Evolutionary conservation across 2,329 filamentous ascomycete genomes (phyloP), one percentile per base, ranked within the genome.

Genomic region (Ceratocystis lukuohia): DNA sequence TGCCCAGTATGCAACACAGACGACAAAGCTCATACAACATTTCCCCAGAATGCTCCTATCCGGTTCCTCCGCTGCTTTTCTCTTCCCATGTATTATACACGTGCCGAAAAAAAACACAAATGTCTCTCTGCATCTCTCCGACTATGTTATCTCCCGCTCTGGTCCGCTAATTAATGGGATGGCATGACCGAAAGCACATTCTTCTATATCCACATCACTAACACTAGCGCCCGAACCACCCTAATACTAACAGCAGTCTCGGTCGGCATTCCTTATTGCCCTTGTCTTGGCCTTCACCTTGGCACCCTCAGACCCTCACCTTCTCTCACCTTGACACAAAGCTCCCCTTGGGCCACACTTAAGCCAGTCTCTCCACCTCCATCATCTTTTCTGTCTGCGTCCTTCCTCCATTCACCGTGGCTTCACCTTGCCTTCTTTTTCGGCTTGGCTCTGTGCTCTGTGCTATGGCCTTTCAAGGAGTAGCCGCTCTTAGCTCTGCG

Each of bases 371-470:
- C 25, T 53, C 12, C 8, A 53, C 15, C 50, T 22, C 20, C 1
- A n/a, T 7, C 28, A 1, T 30, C 17, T 59, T 33, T 17, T n/a
- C 12, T 30, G 15, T 28, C 30, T 57, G 22, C 7, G 3, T 4
- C 53, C 10, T 59, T 12, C 17, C 53, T 33, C 33, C 53, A n/a
- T 59, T 59, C 53, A 59, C 53, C 53, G 53, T 59, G 53, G 28
- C 53, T 59, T 59, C 53, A 59, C 53, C 53, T 59, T 59, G 53
- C 15, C 12, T 59, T 30, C 53, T 59, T 59, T 30, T 22, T 25
- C 20, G 48, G 20, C 48, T 53, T 53, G 48, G 48, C 22, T 53
- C 48, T 59, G 53, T 41, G 25, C 28, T 30, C 28, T 22, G 53
- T 25, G 53, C 53, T 59, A n/a, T 59, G 25, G 53, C 15, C 22